Evolutionary conservation across 495 filamentous ascomycete genomes (phyloP), one percentile per base, ranked within the genome.

Genomic region (Podospora fimiseda): DNA sequence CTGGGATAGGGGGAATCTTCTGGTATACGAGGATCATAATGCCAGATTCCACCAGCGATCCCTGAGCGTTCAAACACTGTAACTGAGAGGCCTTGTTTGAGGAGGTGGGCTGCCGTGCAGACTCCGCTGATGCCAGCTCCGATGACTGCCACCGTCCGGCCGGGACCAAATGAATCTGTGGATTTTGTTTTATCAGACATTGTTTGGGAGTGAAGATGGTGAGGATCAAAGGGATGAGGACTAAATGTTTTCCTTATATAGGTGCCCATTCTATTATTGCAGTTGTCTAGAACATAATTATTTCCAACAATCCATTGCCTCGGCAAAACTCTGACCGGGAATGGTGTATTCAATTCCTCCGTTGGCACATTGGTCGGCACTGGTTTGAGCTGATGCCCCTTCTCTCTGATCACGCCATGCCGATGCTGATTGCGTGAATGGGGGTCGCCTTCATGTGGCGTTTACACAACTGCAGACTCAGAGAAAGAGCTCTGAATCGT

Each of bases 101-200:
- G 73, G 30, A 89, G 70, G 64, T 88, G 81, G 6, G 75, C 81
- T 15, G 83, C 81, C 9, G 81, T 70, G 2, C 75, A 74, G 21
- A 89, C 76, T 8, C 86, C 84, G 50, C 81, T 85, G 38, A 88
- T 81, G 8, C 86, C 84, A 22, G 83, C 84, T 2, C 86, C 86
- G 51, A 89, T 83, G 14, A 89, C 76, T 9, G 83, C 86, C 1
- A 86, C 80, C 9, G 48, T 58, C 27, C 19, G 45, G 45, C 46
- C 50, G 4, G 49, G 40, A 9, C 55, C 60, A 19, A 65, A 65
- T 1, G 49, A 9, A 36, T 9, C 22, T 9, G 19, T 23, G 20
- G 7, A 20, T 16, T 42, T 14, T 18, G 39, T 18, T 16, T 19
- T 42, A 19, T n/a, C n/a, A n/a, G n/a, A n/a, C n/a, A n/a, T n/a